Percentiles rank a stretch among this genome's conserved stretches.
Conservation (phyloP, 345 rosid genomes). For the Euphorbia lathyris region DNA sequence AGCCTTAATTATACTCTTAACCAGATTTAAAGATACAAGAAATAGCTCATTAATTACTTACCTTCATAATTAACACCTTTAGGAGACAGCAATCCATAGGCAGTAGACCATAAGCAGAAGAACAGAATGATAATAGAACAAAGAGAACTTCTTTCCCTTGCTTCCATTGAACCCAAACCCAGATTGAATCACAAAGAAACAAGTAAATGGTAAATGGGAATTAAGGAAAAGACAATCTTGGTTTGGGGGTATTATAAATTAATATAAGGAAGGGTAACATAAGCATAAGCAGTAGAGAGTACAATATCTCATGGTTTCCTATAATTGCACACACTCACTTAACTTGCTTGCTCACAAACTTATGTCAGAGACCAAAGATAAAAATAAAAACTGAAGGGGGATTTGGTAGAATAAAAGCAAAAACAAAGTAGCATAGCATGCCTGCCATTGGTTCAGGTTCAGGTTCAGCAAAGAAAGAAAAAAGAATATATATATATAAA, state of each 20-base stretch:
- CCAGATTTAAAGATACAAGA: not conserved
- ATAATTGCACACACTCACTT: constrained; percentile 34
- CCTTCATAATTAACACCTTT: constrained; percentile 92
- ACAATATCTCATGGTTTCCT: constrained; percentile 22
- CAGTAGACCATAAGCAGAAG: constrained; percentile 42
- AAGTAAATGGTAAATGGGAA: constrained; percentile 12
- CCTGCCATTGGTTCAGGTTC: constrained; percentile 47
- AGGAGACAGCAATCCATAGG: constrained; percentile 62
- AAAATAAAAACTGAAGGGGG: constrained; percentile 22
- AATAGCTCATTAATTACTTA: constrained; percentile 19
- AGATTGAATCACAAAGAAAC: not conserved
- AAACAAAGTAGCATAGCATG: constrained; percentile 33
- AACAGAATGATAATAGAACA: constrained; percentile 31
- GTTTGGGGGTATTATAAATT: constrained; percentile 16
- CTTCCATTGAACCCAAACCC: constrained; percentile 29
- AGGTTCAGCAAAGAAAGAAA: constrained; percentile 40
- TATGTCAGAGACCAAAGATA: constrained; percentile 30
- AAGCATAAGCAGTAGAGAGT: constrained; percentile 21
- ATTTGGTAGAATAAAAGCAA: constrained; percentile 15
- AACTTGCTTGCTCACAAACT: constrained; percentile 12
- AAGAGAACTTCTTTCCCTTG: constrained; percentile 26
- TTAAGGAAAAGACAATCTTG: constrained; percentile 19
- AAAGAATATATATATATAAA: constrained; percentile 46
- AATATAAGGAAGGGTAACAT: constrained; percentile 10
- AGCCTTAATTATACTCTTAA: not conserved